Evolutionary conservation across 2,329 filamentous ascomycete species (phyloP), one percentile per base, ranked within the genome.

Genomic region (Fusarium sambucinum): DNA sequence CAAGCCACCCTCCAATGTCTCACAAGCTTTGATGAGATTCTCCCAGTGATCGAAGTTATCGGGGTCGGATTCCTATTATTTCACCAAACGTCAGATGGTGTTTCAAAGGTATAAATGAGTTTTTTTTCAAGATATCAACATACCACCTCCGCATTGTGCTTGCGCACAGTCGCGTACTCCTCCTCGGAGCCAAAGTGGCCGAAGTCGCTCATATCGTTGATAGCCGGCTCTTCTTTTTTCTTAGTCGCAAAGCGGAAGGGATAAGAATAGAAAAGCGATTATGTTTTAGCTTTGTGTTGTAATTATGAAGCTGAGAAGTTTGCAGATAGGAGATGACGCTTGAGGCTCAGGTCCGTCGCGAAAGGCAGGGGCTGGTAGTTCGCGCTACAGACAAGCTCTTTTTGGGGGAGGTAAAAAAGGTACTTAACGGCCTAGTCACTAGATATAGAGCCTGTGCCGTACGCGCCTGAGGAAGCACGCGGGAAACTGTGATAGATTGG

Each of bases 1-100:
- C 67, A 99, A 87, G 59, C 95, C 96, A 64, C 94, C 95, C 77
- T 99, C 96, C 68, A 97, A 90, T 51, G 86, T 85, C 78, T 97
- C 93, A 70, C 91, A 92, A 50, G 90, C 89, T 73, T 90, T 90
- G 71, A 97, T 90, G 58, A 98, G 88, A 79, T 93, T 95, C 80
- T 98, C 95, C 96, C 96, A 99, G 64, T 88, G 87, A 74, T 97
- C 95, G 75, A 97, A 98, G 76, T 93, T 94, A 79, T 99, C 96
- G 14, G 93, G 87, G 71, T 97, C 92, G 72, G 81, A 78, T 66
- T 89, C 86, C 87, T 89, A 68, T 62, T 63, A 30, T 51, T 44
- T 29, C 17, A 53, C 52, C 48, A 51, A 44, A 6, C 29, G 62
- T 79, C 52, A 78, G 75, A 54, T 44, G 50, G 66, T 55, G 38